Evolutionary conservation across 2,329 filamentous ascomycete species (phyloP).

Genomic region (Trichoderma sp.): DNA sequence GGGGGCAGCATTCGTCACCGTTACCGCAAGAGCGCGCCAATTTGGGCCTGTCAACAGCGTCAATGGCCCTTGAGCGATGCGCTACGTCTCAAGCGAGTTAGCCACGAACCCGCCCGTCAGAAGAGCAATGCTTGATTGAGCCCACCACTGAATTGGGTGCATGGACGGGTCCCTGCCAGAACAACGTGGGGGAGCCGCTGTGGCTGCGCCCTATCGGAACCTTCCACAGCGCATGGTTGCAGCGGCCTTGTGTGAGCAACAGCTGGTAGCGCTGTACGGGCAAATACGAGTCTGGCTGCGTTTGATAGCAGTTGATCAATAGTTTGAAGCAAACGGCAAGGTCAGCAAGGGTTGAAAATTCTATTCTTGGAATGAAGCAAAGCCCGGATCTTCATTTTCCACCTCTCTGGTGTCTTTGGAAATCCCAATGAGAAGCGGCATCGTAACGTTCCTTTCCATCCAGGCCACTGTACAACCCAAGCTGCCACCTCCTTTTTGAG

Average conservation of each 20-base stretch:
- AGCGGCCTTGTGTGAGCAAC: background rate
- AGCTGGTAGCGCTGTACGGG: background rate
- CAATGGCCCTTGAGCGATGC: background rate
- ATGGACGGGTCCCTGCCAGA: background rate
- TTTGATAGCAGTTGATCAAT: no score
- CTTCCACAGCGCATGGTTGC: background rate
- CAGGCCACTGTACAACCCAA: background rate
- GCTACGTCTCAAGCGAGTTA: background rate
- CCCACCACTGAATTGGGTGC: background rate
- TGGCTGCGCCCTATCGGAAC: background rate
- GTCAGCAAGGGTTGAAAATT: background rate
- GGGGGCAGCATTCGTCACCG: constrained; percentile 5
- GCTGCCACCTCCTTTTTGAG: background rate
- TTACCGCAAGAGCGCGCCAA: background rate
- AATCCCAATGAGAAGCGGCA: background rate
- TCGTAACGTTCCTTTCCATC: background rate
- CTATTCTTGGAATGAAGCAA: background rate
- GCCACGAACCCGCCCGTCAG: constrained; percentile 1
- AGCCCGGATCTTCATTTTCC: background rate
- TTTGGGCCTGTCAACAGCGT: background rate
- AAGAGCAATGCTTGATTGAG: background rate
- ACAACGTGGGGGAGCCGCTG: background rate
- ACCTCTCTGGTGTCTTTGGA: background rate
- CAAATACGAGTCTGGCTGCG: background rate
- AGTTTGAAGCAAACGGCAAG: background rate